phyloP scores from a whole-genome alignment of 208 protist genomes.

The Crithidia bombi region DNA sequence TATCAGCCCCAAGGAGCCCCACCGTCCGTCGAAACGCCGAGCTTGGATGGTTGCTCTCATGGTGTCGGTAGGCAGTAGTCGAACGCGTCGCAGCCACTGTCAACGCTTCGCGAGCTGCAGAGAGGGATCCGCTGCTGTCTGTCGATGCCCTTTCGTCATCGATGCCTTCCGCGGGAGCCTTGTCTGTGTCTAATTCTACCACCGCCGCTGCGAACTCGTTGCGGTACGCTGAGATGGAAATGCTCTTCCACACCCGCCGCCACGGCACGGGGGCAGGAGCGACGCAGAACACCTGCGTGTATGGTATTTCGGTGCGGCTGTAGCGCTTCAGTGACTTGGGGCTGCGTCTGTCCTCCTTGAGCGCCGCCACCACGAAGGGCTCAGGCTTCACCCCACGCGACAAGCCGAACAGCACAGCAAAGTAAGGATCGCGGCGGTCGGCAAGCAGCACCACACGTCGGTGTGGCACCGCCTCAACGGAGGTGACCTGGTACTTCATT shows the following conservation, averaged over 20 bases:
- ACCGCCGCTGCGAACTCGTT: conserved; percentile 33
- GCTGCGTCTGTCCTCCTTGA: conserved; percentile 15
- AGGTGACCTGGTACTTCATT: conserved; percentile 41
- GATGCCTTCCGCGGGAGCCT: neutral
- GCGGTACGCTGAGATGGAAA: conserved; percentile 21
- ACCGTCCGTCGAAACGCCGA: neutral
- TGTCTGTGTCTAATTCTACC: conserved; percentile 19
- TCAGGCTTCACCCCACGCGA: conserved; percentile 18
- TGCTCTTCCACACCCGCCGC: conserved; percentile 28
- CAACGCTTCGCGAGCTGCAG: too few relatives aligned
- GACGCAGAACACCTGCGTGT: conserved; percentile 35
- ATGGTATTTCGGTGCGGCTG: conserved; percentile 1
- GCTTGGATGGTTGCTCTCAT: neutral
- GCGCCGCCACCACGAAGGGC: conserved; percentile 19
- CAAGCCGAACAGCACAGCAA: conserved; percentile 45
- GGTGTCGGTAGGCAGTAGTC: too few relatives aligned
- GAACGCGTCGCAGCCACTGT: too few relatives aligned
- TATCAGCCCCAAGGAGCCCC: conserved; percentile 14
- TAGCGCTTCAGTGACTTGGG: conserved; percentile 10
- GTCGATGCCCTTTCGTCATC: neutral
- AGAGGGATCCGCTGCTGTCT: neutral
- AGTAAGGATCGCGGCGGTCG: conserved; percentile 51
- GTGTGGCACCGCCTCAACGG: conserved; percentile 44
- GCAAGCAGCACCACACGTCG: conserved; percentile 54
- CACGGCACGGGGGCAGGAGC: conserved; percentile 35